Evolutionary conservation across 352 stramenopile genomes (phyloP), one percentile per base, ranked within the genome.

Genomic region (Globisporangium megalacanthum): DNA sequence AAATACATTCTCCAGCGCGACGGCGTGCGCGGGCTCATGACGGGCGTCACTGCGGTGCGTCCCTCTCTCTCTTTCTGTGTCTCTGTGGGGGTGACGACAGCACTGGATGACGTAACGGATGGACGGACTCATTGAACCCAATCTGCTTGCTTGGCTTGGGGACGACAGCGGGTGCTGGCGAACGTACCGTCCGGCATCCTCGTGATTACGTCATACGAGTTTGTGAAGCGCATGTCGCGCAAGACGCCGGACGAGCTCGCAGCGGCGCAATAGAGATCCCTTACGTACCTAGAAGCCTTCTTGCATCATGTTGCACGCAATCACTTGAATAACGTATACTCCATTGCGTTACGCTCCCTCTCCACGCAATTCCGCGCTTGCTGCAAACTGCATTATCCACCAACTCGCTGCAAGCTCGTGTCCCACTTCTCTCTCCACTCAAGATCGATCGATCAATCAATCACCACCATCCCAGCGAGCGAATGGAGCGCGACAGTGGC

Each of bases 161-260:
- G 3, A 46, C 10, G 61, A 47, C 50, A 95, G 85, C 83, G 85
- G 8, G 64, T 96, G 46, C 68, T 93, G 44, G 75, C 83, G 3
- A 92, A 92, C 71, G 85, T 80, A 1, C 87, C 87, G 37, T 94
- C 84, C 1, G 87, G 87, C 20, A 73, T 94, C 48, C 72, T 96
- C 35, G 75, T 96, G 63, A 82, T 96, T 52, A 85, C 87, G 14
- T 91, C 87, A 22, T 96, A 96, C 68, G 87, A 96, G 69, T 89
- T 95, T 50, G 82, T 96, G 52, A 96, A 96, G 75, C 83, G 86
- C 56, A 77, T 90, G 65, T 90, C 81, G 22, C 73, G 77, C 53
- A 92, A 84, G 60, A 69, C 73, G 15, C 69, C 73, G 6, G 49
- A 68, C 10, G 70, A 85, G 45, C 36, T 64, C 51, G 51, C 44